Evolutionary conservation across 1,284 basidiomycete species (phyloP), one percentile per base, ranked within the genome.

Genomic region (Microstroma glucosiphilum): DNA sequence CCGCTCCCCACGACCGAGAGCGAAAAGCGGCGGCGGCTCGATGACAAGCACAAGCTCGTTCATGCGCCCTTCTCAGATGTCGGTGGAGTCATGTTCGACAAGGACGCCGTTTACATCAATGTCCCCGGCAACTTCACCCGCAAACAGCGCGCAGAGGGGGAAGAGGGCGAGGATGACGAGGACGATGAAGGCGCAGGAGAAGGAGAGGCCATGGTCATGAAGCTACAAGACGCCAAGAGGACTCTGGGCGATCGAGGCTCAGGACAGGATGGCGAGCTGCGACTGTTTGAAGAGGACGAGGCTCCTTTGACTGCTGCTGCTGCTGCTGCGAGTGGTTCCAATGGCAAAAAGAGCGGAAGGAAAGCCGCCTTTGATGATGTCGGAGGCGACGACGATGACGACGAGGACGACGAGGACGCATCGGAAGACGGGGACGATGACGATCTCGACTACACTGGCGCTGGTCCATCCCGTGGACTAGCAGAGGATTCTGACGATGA

Each of bases 31-130:
- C 82, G 96, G 59, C 92, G 90, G 79, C 83, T 99, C 77, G 93
- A 89, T 70, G 94, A 98, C 80, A 96, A 96, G 83, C 90, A 90
- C 79, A 96, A 91, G 79, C 82, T 96, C 3, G 88, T 97, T 7
- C 92, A 98, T 80, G 96, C 96, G 7, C 96, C 96, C 0, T 97
- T 98, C 94, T 94, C 91, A 78, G 94, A 96, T 75, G 89, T 97
- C 1, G 94, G 94, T 21, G 96, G 94, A 8, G 87, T 99, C 65
- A 88, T 91, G 82, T 97, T 96, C 77, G 96, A 99, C 83, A 97
- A 97, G 80, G 96, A 98, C 75, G 92, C 93, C 0, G 93, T 98
- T 1, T 99, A 91, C 83, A 89, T 99, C 71, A 97, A 96, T 76
- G 93, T 97, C 2, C 90, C 91, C 2, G 96, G 96, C 1, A 92